Conservation (phyloP, 257 asterid genomes). For the Striga asiatica region DNA sequence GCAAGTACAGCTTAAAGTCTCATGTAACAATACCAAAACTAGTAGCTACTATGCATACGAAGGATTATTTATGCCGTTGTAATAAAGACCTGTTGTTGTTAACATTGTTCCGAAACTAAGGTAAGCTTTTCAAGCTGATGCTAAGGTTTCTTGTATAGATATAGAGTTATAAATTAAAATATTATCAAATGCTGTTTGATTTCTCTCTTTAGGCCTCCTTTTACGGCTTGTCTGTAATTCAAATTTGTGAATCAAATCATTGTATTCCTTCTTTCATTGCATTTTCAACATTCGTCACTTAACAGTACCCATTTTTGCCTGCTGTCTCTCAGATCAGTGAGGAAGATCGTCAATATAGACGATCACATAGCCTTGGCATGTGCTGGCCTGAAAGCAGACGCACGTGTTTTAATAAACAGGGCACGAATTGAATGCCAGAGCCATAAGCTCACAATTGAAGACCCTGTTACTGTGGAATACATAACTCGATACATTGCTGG, state of each 20-base stretch:
- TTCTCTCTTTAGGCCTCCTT: no score
- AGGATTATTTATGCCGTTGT: background rate
- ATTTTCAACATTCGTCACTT: conserved; percentile 1
- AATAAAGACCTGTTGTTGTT: background rate
- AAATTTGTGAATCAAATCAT: background rate
- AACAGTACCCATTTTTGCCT: conserved; percentile 2
- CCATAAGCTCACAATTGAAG: conserved; percentile 73
- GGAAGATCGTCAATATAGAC: conserved; percentile 88
- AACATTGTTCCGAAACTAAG: background rate
- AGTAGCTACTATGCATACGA: background rate
- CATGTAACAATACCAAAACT: background rate
- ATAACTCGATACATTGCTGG: conserved; percentile 98
- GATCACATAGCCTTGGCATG: conserved; percentile 97
- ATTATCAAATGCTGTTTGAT: no score
- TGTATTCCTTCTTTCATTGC: background rate
- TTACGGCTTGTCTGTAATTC: background rate
- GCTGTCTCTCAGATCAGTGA: conserved; percentile 61
- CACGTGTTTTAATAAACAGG: conserved; percentile 77
- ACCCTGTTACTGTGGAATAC: conserved; percentile 94
- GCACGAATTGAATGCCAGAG: conserved; percentile 96
- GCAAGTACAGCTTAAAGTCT: background rate
- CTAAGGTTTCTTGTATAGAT: background rate
- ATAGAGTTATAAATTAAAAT: no score
- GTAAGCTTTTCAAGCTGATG: background rate
- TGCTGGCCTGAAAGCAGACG: conserved; percentile 98